A percentile compares a stretch with the other conserved stretches of the same genome.
These are phyloP conservation scores for Neofusicoccum sp. DNA, from an alignment of 2,329 filamentous ascomycete genomes.

Conservation along the genomic window DNA sequence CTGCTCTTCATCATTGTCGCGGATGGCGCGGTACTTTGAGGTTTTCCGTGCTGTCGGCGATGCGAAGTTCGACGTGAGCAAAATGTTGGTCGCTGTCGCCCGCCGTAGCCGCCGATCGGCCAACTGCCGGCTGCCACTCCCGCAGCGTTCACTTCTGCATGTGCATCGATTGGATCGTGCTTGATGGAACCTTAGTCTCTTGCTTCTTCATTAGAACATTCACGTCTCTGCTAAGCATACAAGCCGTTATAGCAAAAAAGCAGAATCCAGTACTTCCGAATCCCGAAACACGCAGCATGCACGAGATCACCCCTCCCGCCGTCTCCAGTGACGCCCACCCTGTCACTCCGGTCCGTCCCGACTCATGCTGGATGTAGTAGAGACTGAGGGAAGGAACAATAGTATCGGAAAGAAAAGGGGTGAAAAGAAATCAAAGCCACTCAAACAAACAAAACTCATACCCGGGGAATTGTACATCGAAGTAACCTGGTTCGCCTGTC, in stretches of 20 bases:
- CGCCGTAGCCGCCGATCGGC: slow-evolving; percentile 6
- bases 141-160: background rate
- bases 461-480: slow-evolving; percentile 7
- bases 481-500: slow-evolving; percentile 2
- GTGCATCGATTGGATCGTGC: background rate
- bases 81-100: slow-evolving; percentile 14
- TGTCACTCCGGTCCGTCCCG: background rate
- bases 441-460: slow-evolving; percentile 15
- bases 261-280: background rate
- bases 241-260: background rate
- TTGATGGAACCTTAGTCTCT: too few species aligned
- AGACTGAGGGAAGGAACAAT: background rate
- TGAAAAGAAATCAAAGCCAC: background rate
- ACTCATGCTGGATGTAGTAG: background rate
- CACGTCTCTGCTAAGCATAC: slow-evolving; percentile 2
- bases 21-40: slow-evolving; percentile 22
- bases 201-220: background rate
- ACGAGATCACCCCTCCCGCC: background rate
- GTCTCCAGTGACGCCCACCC: background rate
- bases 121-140: background rate
- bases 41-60: background rate
- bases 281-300: background rate
- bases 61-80: slow-evolving; percentile 14
- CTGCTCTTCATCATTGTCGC: slow-evolving; percentile 50
- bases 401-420: background rate